Percentiles rank a stretch among this genome's conserved stretches.
phyloP scores from a whole-genome alignment of 1,284 basidiomycete genomes.

The Spongispora temasekensis region DNA sequence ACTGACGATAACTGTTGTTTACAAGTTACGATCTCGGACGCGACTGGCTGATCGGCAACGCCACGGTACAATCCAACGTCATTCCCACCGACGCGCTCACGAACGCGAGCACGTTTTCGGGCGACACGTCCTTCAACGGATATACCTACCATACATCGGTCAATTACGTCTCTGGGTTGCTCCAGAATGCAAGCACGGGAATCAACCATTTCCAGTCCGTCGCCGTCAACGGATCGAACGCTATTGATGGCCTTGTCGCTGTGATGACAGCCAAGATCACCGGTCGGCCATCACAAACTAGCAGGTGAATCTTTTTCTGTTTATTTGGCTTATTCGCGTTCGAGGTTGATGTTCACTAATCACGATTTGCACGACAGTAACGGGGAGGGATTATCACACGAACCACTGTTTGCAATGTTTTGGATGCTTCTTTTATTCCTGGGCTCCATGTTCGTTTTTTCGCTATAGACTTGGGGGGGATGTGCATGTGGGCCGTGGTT shows the following conservation, averaged over 20 bases:
- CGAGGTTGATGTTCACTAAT: no score
- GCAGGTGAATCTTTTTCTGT: slow-evolving; percentile 18
- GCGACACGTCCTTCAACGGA: slow-evolving; percentile 53
- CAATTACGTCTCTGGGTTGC: slow-evolving; percentile 65
- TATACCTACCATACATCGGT: slow-evolving; percentile 76
- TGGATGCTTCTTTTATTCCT: slow-evolving; percentile 20
- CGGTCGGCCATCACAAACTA: slow-evolving; percentile 35
- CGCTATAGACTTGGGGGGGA: slow-evolving; percentile 5
- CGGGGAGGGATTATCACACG: slow-evolving; percentile 15
- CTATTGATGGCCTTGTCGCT: slow-evolving; percentile 86
- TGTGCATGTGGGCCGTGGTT: neutral
- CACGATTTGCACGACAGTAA: no score
- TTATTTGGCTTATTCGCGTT: neutral
- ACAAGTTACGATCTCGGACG: slow-evolving; percentile 62
- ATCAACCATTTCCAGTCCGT: slow-evolving; percentile 81
- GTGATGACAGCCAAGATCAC: slow-evolving; percentile 77
- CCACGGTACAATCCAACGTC: slow-evolving; percentile 53
- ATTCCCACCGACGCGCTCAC: slow-evolving; percentile 53
- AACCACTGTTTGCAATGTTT: no score
- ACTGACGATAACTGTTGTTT: neutral
- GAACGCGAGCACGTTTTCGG: slow-evolving; percentile 59
- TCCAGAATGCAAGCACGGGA: slow-evolving; percentile 66
- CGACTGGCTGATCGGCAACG: slow-evolving; percentile 83
- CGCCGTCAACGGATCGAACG: slow-evolving; percentile 54
- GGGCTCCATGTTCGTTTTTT: slow-evolving; percentile 14